A percentile compares a stretch with the other conserved stretches of the same genome.
phyloP scores from a whole-genome alignment of 2,329 filamentous ascomycete species.

The Plenodomus tracheiphilus region DNA sequence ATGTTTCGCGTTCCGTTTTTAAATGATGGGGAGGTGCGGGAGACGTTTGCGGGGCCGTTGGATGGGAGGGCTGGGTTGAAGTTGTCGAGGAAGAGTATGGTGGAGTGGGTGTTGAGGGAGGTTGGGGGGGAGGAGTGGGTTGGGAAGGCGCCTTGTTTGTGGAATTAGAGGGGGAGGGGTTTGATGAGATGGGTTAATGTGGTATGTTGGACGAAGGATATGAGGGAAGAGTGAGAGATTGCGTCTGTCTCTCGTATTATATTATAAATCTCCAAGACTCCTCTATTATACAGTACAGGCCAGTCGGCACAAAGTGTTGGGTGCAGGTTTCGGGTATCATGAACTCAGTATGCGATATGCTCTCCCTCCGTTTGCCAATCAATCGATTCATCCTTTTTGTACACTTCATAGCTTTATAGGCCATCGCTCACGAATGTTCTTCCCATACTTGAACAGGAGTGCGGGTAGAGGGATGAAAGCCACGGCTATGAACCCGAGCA shows the following conservation, averaged over 20 bases:
- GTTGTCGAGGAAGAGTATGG: conserved; percentile 1
- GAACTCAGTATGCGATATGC: too few relatives aligned
- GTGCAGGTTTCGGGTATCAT: too few relatives aligned
- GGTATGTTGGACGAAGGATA: too few relatives aligned
- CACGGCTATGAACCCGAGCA: conserved; percentile 42
- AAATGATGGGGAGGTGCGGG: not conserved
- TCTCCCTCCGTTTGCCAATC: too few relatives aligned
- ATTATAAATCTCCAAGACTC: too few relatives aligned
- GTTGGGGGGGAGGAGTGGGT: conserved; percentile 7
- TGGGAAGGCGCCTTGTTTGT: conserved; percentile 1
- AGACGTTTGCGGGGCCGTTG: conserved; percentile 1
- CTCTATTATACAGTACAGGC: too few relatives aligned
- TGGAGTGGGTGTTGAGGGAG: conserved; percentile 5
- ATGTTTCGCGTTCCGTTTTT: too few relatives aligned
- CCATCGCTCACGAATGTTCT: conserved; percentile 30
- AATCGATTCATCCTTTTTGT: not conserved
- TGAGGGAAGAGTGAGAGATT: too few relatives aligned
- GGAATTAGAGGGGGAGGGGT: not conserved
- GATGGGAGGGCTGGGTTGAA: not conserved
- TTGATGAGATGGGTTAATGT: not conserved
- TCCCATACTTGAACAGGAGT: conserved; percentile 41
- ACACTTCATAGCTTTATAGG: conserved; percentile 26
- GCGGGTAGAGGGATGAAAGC: conserved; percentile 41
- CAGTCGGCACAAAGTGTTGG: too few relatives aligned
- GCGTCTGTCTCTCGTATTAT: too few relatives aligned